Evolutionary conservation across 257 asterid species (phyloP).

Genomic region (Solanum sparsipilum): DNA sequence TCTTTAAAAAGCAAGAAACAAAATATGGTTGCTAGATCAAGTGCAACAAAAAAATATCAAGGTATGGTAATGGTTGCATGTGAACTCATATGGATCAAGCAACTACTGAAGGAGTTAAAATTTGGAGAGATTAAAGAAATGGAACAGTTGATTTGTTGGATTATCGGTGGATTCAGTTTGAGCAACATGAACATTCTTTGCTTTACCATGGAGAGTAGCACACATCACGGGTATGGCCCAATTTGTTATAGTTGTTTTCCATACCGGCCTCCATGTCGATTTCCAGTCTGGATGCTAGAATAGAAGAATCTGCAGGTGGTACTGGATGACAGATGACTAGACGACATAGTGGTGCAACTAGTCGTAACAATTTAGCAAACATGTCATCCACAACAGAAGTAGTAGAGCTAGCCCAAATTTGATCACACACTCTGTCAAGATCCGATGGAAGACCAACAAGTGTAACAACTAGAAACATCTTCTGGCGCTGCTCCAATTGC

Average conservation of each 20-base stretch:
- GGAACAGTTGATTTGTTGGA: background rate
- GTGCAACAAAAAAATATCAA: background rate
- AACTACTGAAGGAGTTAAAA: background rate
- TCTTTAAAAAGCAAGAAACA: background rate
- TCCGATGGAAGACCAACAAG: background rate
- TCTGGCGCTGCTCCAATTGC: background rate
- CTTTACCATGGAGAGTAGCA: background rate
- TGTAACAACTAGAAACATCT: background rate
- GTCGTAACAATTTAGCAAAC: background rate
- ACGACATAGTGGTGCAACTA: background rate
- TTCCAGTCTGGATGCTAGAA: background rate
- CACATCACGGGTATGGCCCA: background rate
- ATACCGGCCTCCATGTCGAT: background rate
- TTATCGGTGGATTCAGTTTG: background rate
- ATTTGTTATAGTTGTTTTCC: background rate
- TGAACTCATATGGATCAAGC: background rate
- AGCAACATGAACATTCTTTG: background rate
- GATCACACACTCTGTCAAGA: background rate
- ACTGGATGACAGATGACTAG: background rate
- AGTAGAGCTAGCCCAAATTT: background rate
- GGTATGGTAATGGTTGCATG: background rate
- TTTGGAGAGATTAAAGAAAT: background rate
- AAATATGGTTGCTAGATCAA: background rate
- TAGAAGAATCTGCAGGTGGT: background rate
- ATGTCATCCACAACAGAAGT: background rate